Evolutionary conservation across 805 yeast genomes (phyloP), one percentile per base, ranked within the genome.

Genomic region (Saccharomyces kudriavzevii): DNA sequence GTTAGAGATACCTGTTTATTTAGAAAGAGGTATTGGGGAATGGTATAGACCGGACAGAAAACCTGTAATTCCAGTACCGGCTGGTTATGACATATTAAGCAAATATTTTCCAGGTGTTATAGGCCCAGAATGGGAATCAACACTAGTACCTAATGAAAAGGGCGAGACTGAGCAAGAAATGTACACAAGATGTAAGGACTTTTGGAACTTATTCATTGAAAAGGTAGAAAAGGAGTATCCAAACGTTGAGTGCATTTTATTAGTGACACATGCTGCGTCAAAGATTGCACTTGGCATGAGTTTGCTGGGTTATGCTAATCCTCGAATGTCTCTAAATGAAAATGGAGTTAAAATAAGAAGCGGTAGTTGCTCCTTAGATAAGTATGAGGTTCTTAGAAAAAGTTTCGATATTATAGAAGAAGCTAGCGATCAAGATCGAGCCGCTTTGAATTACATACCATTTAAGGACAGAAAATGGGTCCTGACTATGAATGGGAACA

Each of bases 221-320:
- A 74, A 71, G 50, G 74, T 88, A 51, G 85, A 84, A 57, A 54
- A 62, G 6, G 71, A 76, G 55, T 78, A 71, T 61, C 95, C 96
- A 0, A 72, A 81, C 1, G 73, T 82, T 30, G 81, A 83, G 40
- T 74, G 82, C 0, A 73, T 94, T 6, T 62, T 94, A 24, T 71
- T 92, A n/a, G 83, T 89, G 27, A 83, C 96, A 3, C 98, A 94
- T 70, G 99, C 98, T 0, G 97, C 98, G 2, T 79, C 95, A 4
- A 89, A 89, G 67, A 89, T 90, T 56, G 91, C 95, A 0, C 72
- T 92, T 17, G 97, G 97, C 3, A 81, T 89, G 81, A 78, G 87
- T 0, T 72, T 92, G 14, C 64, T 86, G 62, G 82, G 82, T 0
- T 78, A 77, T 52, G 51, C 65, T 0, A 72, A 74, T 45, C 80